A percentile compares a stretch with the other conserved stretches of the same genome.
Conservation (phyloP, 108 stramenopile species). For the Cylindrotheca fusiformis region DNA sequence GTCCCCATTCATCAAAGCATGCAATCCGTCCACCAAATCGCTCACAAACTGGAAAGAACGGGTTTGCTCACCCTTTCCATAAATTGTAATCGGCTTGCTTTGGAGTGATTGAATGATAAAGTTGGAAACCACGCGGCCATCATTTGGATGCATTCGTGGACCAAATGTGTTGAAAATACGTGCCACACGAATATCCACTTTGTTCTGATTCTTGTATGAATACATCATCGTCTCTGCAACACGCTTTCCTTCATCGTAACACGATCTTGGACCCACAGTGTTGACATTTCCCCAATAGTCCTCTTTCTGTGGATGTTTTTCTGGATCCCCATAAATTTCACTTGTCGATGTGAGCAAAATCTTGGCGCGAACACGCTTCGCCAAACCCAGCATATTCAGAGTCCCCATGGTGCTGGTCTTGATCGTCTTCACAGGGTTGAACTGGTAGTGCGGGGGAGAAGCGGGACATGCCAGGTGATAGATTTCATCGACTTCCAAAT, state of each 20-base stretch:
- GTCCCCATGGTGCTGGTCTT: conserved; percentile 98
- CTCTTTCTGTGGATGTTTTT: conserved; percentile 94
- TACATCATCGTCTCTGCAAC: conserved; percentile 99
- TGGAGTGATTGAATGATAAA: conserved; percentile 99
- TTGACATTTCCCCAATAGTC: conserved; percentile 99
- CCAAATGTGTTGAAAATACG: conserved; percentile 99
- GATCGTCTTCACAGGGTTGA: conserved; percentile 99
- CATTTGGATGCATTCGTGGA: conserved; percentile 98
- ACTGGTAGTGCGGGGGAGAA: conserved; percentile 99
- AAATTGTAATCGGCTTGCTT: conserved; percentile 95
- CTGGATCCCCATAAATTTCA: conserved; percentile 89
- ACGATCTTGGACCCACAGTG: conserved; percentile 96
- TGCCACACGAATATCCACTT: conserved; percentile 95
- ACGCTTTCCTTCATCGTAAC: conserved; percentile 99
- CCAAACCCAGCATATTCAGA: conserved; percentile 98
- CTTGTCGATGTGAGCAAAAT: conserved; percentile 95
- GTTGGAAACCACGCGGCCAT: conserved; percentile 98
- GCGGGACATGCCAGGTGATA: conserved; percentile 99
- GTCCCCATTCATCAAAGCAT: conserved; percentile 94
- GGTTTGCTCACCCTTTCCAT: conserved; percentile 95
- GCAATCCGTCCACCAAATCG: conserved; percentile 97
- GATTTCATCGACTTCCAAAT: conserved; percentile 98
- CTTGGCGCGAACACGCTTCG: conserved; percentile 93
- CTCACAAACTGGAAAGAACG: conserved; percentile 98
- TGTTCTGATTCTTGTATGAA: conserved; percentile 89